A percentile compares a stretch with the other conserved stretches of the same genome.
phyloP scores from a whole-genome alignment of 352 stramenopile species.

The Thalassiosira hispida region DNA sequence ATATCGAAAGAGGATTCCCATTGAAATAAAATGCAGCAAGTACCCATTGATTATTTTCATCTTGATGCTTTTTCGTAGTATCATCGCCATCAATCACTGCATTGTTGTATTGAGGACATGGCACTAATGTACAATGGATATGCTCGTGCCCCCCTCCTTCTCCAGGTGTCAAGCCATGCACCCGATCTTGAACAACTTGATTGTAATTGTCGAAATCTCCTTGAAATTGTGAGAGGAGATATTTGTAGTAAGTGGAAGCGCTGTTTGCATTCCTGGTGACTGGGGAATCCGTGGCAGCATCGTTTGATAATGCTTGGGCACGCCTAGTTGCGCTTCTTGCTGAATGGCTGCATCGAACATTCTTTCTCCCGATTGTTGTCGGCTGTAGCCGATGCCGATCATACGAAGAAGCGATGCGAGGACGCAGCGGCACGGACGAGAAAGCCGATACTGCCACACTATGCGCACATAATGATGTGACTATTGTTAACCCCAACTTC shows the following conservation, averaged over 20 bases:
- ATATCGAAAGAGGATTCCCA: constrained; percentile 74
- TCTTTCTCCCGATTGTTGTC: neutral
- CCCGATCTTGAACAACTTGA: constrained; percentile 77
- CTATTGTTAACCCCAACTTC: neutral
- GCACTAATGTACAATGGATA: constrained; percentile 78
- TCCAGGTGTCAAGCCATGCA: constrained; percentile 49
- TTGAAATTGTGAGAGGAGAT: constrained; percentile 65
- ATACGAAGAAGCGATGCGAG: neutral
- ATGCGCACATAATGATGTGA: neutral
- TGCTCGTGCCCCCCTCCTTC: constrained; percentile 81
- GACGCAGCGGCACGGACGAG: neutral
- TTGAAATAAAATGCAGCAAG: constrained; percentile 84
- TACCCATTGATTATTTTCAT: constrained; percentile 26
- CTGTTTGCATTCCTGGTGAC: neutral
- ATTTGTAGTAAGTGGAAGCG: constrained; percentile 6
- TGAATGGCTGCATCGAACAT: neutral
- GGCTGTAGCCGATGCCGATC: neutral
- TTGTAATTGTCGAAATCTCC: constrained; percentile 84
- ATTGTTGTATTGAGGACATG: constrained; percentile 37
- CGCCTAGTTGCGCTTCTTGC: neutral
- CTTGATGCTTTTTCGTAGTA: neutral
- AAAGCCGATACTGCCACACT: neutral
- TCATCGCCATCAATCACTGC: constrained; percentile 3
- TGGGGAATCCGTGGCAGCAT: neutral
- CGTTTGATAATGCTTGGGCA: neutral